Evolutionary conservation across 306 rosid genomes (phyloP), one percentile per base, ranked within the genome.

Genomic region (Ormosia emarginata): DNA sequence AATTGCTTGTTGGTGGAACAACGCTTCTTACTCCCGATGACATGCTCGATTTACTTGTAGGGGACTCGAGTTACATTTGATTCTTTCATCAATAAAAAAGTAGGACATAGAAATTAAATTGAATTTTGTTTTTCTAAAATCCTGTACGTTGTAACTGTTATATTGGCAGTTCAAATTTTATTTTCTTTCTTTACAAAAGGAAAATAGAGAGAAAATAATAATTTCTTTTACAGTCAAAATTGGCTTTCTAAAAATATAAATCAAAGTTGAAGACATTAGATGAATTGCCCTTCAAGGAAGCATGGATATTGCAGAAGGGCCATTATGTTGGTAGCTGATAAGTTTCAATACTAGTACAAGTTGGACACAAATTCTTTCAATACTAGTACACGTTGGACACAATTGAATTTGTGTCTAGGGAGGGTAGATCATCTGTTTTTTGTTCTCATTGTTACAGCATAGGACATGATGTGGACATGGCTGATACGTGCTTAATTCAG

Each of bases 1-100:
- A 95, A 88, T 80, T 95, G 86, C 82, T 95, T 79, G 46, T 95
- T 49, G 97, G 99, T 37, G 99, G 99, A 90, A 93, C 98, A 70
- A 90, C 93, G 64, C 89, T 93, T 47, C 88, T 92, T 61, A 87
- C 98, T 75, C 95, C 98, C 0, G 79, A 90, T 74, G 88, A 89
- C 85, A 89, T 93, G 98, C 93, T 91, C 29, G 90, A 90, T 82
- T 83, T 91, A 56, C 79, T 95, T 63, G 67, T 90, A 43, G 97
- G 98, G 47, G 84, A 89, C 52, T 93, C 84, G 8, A 87, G 97
- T 79, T 90, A 79, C 70, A 46, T 87, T 73, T 85, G 84, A 89
- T 82, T 70, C 56, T 56, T 71, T 80, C 70, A 49, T 13, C 61
- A 46, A 37, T 75, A 43, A 40, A 59, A 24, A 34, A 67, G 24